These are phyloP conservation scores for Phytophthora uliginosa DNA, from an alignment of 352 stramenopile species.

Conservation along the genomic window DNA sequence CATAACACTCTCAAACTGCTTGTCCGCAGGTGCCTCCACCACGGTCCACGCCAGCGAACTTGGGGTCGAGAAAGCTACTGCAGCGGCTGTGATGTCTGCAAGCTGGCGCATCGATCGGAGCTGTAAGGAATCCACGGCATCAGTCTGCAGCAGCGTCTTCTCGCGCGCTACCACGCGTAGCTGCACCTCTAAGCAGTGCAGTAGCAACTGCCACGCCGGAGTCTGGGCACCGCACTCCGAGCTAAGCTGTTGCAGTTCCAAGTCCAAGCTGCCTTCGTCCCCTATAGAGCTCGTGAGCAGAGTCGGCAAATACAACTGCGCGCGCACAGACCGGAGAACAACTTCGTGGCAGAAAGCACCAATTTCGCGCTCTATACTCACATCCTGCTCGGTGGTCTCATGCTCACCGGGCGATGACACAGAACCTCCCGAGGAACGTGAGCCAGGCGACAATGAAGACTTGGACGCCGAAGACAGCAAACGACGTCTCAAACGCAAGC, in stretches of 20 bases:
- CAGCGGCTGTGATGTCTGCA: conserved; percentile 50
- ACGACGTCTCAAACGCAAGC: conserved; percentile 41
- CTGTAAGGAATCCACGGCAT: conserved; percentile 53
- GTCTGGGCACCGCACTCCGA: conserved; percentile 52
- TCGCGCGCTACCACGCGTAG: conserved; percentile 60
- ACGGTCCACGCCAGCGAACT: conserved; percentile 56
- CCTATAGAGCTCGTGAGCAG: conserved; percentile 49
- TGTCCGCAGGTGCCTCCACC: conserved; percentile 47
- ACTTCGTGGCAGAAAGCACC: conserved; percentile 69
- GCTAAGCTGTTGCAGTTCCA: conserved; percentile 61
- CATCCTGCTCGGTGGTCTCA: conserved; percentile 34
- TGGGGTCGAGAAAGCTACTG: conserved; percentile 51
- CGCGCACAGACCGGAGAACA: conserved; percentile 55
- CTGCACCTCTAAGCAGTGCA: conserved; percentile 71
- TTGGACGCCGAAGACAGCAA: conserved; percentile 46
- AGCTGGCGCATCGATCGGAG: conserved; percentile 72
- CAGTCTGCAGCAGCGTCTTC: conserved; percentile 42
- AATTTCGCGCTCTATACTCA: conserved; percentile 51
- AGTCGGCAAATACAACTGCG: conserved; percentile 60
- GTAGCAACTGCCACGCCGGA: conserved; percentile 64
- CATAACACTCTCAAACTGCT: conserved; percentile 61
- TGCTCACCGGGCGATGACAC: conserved; percentile 16
- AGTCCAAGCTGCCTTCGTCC: conserved; percentile 60
- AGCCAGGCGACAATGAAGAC: conserved; percentile 37
- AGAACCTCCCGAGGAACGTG: conserved; percentile 27